A percentile compares a stretch with the other conserved stretches of the same genome.
Evolutionary conservation across 306 rosid species (phyloP).

Genomic region (Crotalaria pallida): DNA sequence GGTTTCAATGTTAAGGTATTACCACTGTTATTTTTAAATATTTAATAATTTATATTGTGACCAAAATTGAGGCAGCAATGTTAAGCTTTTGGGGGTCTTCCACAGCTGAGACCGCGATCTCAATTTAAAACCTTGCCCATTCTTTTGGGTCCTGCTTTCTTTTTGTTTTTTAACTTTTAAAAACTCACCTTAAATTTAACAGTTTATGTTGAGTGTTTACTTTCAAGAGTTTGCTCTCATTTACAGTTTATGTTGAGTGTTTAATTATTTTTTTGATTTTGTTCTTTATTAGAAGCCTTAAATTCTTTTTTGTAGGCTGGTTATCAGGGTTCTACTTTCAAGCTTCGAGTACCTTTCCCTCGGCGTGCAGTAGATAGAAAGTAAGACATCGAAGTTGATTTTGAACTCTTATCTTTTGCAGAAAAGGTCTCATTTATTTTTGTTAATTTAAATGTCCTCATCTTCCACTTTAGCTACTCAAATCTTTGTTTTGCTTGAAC

Average conservation of each 20-base stretch:
- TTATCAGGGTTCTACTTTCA: constrained; percentile 60
- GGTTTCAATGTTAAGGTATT: constrained; percentile 92
- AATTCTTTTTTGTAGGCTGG: constrained; percentile 45
- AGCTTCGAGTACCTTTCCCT: constrained; percentile 91
- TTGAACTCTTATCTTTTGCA: background rate
- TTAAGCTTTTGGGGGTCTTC: too few relatives aligned
- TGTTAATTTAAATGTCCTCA: background rate
- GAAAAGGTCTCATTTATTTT: background rate
- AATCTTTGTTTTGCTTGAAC: background rate
- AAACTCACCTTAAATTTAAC: background rate
- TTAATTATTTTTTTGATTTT: background rate
- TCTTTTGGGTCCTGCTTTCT: background rate
- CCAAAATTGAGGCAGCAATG: too few relatives aligned
- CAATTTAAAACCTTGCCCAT: too few relatives aligned
- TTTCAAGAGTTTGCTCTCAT: background rate
- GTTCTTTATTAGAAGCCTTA: background rate
- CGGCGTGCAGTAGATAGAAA: constrained; percentile 83
- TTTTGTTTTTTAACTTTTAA: background rate
- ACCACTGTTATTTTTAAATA: background rate
- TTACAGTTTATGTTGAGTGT: background rate
- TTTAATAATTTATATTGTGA: too few relatives aligned
- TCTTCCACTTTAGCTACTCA: background rate
- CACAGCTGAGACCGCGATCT: too few relatives aligned
- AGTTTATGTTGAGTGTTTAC: background rate
- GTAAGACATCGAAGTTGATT: constrained; percentile 47